Evolutionary conservation across 2,329 filamentous ascomycete species (phyloP), one percentile per base, ranked within the genome.

Genomic region (Microdochium bolleyi): DNA sequence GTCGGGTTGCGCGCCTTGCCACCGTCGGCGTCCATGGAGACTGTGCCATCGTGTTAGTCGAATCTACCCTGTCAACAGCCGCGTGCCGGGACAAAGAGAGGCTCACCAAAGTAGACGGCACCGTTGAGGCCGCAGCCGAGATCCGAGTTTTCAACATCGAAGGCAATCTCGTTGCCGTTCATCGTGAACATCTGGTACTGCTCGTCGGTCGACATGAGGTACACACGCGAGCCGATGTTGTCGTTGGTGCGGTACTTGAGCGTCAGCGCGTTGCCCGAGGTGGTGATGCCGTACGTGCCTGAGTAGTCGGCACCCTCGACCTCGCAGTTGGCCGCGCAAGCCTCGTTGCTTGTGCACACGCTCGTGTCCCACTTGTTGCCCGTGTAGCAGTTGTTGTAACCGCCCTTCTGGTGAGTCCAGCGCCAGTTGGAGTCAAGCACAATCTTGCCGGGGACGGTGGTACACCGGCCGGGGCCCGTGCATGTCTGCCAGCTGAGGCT

Each of bases 71-170:
- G 30, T 8, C 8, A 34, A 8, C 8, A 14, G 30, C 30, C 8
- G 30, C 7, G 5, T 14, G 7, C n/a, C n/a, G 34, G n/a, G 34
- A 38, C 7, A 38, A 38, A 38, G n/a, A 38, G 34, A 19, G 34
- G 16, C 34, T 22, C 21, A 46, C 41, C 41, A 52, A 79, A 73
- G 66, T 85, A 85, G 24, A 85, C 67, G 34, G 82, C 82, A 51
- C 82, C 83, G 66, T 87, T 85, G 52, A 86, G 67, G 55, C 83
- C 83, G 59, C 83, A 86, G 51, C 64, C 56, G 21, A 85, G 72
- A 55, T 77, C 76, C 27, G 82, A 84, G 34, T 83, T 74, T 62
- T 85, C 82, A 16, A 85, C 81, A 52, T 84, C 81, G 57, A 86
- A 84, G 34, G 79, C 76, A 64, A 86, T 79, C 64, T 86, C 83